phyloP scores from a whole-genome alignment of 2,329 filamentous ascomycete species.

The Ilyonectria mors-panacis region DNA sequence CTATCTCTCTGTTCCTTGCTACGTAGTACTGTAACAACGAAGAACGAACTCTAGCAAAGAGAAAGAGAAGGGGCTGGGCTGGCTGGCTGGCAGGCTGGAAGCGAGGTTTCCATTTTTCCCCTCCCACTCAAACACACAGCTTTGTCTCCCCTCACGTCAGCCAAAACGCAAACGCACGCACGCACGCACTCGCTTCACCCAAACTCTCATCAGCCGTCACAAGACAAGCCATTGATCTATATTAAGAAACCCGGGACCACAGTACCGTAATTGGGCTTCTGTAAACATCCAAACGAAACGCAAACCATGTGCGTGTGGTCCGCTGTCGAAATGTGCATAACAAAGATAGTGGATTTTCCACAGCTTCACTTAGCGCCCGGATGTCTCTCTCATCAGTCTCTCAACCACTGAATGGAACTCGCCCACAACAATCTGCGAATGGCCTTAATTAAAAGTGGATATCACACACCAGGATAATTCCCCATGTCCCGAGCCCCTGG shows the following conservation, averaged over 20 bases:
- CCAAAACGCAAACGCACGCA: slow-evolving; percentile 11
- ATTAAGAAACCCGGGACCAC: slow-evolving; percentile 17
- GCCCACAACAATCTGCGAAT: slow-evolving; percentile 32
- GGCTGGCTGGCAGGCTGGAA: slow-evolving; percentile 3
- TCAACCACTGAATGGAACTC: slow-evolving; percentile 22
- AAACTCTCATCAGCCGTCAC: slow-evolving; percentile 7
- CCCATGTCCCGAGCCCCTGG: slow-evolving; percentile 27
- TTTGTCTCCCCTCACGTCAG: slow-evolving; percentile 24
- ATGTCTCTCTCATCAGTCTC: slow-evolving; percentile 14
- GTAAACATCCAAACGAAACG: slow-evolving; percentile 4
- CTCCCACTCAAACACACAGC: slow-evolving; percentile 7
- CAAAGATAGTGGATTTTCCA: slow-evolving; percentile 13
- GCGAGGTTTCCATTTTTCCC: slow-evolving; percentile 20
- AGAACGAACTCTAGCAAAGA: neutral
- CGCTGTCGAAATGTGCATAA: neutral
- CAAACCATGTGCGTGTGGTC: slow-evolving; percentile 9
- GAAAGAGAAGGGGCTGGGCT: slow-evolving; percentile 7
- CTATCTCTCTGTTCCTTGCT: slow-evolving; percentile 2
- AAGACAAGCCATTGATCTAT: slow-evolving; percentile 16
- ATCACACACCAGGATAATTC: slow-evolving; percentile 34
- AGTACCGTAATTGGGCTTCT: neutral
- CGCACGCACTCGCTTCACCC: neutral
- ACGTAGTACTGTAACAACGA: neutral
- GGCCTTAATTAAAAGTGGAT: slow-evolving; percentile 41
- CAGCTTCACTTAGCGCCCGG: slow-evolving; percentile 34